Evolutionary conservation across 257 asterid species (phyloP).

Genomic region (Solanum paucissectum): DNA sequence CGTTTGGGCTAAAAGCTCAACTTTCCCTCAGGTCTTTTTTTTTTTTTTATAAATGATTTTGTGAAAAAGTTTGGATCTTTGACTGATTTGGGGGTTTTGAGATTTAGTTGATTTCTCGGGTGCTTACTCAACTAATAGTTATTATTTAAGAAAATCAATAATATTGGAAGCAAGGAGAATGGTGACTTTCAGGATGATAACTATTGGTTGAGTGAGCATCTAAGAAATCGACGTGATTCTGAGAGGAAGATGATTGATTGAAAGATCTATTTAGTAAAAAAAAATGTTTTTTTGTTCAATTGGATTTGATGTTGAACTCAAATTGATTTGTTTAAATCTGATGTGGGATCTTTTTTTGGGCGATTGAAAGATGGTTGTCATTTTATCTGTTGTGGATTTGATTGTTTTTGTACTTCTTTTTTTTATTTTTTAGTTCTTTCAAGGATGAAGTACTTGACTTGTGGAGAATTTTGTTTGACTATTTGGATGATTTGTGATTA

Average conservation of each 20-base stretch:
- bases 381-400: neutral
- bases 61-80: neutral
- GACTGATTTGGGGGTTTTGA: neutral
- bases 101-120: neutral
- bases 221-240: neutral
- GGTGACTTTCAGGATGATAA: neutral
- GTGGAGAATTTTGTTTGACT: neutral
- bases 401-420: neutral
- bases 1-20: conserved; percentile 75
- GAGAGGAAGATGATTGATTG: neutral
- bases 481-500: neutral
- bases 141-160: neutral
- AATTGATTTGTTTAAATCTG: neutral
- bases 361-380: neutral
- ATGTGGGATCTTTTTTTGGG: neutral
- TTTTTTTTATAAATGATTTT: no score
- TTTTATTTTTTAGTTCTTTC: neutral
- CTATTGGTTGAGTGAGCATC: neutral
- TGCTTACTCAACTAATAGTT: neutral
- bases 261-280: neutral
- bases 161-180: neutral
- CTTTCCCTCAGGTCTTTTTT: conserved; percentile 56
- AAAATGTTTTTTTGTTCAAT: neutral
- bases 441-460: neutral
- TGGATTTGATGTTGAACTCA: neutral